These are phyloP conservation scores for Yarrowia sp. DNA, from an alignment of 805 yeast genomes.

Conservation along the genomic window DNA sequence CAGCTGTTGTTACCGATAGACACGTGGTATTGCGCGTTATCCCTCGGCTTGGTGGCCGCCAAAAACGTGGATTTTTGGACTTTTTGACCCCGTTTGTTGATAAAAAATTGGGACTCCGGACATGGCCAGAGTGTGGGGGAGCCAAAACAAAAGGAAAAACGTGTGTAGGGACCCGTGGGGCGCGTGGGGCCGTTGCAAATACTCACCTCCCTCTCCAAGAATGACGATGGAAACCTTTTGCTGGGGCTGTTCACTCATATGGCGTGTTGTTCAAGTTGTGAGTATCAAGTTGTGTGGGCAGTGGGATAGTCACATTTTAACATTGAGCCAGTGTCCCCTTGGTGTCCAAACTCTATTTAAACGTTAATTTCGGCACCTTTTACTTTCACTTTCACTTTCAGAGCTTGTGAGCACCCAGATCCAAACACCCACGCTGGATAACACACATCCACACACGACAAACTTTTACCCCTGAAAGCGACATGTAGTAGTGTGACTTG, in stretches of 20 bases:
- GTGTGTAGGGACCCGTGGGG: too few species aligned
- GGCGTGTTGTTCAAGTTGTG: neutral
- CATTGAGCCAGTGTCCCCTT: slow-evolving; percentile 19
- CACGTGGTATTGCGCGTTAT: neutral
- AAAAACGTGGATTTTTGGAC: neutral
- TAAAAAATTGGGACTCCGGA: neutral
- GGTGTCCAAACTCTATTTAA: slow-evolving; percentile 12
- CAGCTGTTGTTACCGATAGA: too few species aligned
- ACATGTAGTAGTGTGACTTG: slow-evolving; percentile 5
- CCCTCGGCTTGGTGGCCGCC: neutral
- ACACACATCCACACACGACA: neutral
- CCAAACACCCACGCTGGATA: neutral
- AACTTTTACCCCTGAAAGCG: slow-evolving; percentile 24
- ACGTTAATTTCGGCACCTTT: neutral
- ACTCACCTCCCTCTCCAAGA: slow-evolving; percentile 40
- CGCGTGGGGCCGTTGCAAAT: too few species aligned
- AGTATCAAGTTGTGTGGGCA: slow-evolving; percentile 17
- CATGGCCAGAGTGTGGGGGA: neutral
- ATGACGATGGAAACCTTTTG: slow-evolving; percentile 36
- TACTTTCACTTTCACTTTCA: slow-evolving; percentile 4
- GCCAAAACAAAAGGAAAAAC: neutral
- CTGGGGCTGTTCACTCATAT: slow-evolving; percentile 24
- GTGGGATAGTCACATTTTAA: slow-evolving; percentile 23
- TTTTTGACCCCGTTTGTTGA: neutral
- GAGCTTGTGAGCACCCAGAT: slow-evolving; percentile 7